Conservation (phyloP, 345 rosid genomes). For the Arabis hirsuta region DNA sequence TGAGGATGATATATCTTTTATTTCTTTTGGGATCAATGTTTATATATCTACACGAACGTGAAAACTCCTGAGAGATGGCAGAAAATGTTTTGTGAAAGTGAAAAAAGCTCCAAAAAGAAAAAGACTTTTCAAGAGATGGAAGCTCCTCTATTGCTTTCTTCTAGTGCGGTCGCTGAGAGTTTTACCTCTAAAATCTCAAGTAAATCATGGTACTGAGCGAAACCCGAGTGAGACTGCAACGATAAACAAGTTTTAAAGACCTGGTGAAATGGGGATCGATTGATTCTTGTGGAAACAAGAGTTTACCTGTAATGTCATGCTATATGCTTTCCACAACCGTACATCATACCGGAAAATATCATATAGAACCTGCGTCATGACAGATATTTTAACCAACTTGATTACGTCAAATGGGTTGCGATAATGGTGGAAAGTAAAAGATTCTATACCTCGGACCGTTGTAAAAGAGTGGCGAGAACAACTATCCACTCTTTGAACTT, state of each 20-base stretch:
- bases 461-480: constrained; percentile 90
- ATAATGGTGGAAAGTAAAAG: not conserved
- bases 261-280: not conserved
- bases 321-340: constrained; percentile 88
- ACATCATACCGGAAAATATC: constrained; percentile 79
- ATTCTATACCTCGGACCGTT: constrained; percentile 76
- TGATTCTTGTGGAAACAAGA: constrained; percentile 8
- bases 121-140: constrained; percentile 26
- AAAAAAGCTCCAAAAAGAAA: constrained; percentile 12
- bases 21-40: constrained; percentile 14
- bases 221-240: constrained; percentile 64
- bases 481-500: constrained; percentile 99
- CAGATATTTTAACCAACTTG: not conserved
- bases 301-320: constrained; percentile 72
- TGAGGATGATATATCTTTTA: constrained; percentile 11
- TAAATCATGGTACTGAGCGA: constrained; percentile 76
- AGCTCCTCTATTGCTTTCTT: constrained; percentile 34
- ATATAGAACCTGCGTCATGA: constrained; percentile 69
- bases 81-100: not conserved
- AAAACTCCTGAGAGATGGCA: constrained; percentile 7
- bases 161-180: constrained; percentile 52
- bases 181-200: constrained; percentile 64
- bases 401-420: constrained; percentile 8
- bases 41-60: constrained; percentile 37
- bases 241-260: not conserved